A percentile compares a stretch with the other conserved stretches of the same genome.
Conservation (phyloP, 2,329 filamentous ascomycete species). For the Pseudogymnoascus sp. region DNA sequence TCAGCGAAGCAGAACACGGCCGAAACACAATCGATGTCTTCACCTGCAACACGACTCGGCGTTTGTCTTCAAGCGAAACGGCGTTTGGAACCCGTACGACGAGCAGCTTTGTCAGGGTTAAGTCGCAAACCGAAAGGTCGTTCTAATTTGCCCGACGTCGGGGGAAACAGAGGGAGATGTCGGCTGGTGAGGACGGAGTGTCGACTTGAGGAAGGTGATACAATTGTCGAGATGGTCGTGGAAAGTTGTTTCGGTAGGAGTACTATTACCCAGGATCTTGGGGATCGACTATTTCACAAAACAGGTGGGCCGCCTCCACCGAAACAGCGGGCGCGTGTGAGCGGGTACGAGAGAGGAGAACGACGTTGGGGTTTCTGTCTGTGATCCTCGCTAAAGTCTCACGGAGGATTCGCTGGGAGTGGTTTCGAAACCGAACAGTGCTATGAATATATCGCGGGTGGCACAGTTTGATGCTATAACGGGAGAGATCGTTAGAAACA, state of each 20-base stretch:
- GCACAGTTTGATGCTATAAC: background rate
- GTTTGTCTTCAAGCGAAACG: background rate
- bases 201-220: background rate
- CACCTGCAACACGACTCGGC: background rate
- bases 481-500: background rate
- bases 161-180: background rate
- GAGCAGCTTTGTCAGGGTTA: background rate
- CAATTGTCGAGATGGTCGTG: background rate
- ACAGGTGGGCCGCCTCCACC: constrained; percentile 1
- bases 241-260: constrained; percentile 2
- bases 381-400: constrained; percentile 1
- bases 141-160: background rate
- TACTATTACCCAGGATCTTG: background rate
- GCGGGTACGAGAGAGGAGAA: background rate
- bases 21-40: background rate
- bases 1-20: background rate
- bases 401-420: background rate
- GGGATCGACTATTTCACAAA: constrained; percentile 3
- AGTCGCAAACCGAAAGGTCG: background rate
- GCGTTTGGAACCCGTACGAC: background rate
- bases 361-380: background rate
- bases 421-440: background rate
- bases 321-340: constrained; percentile 3
- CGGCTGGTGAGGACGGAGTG: background rate
- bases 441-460: background rate